Percentiles rank a stretch among this genome's conserved stretches.
These are phyloP conservation scores for Cynanchum wilfordii DNA, from an alignment of 257 asterid genomes.

Conservation along the genomic window DNA sequence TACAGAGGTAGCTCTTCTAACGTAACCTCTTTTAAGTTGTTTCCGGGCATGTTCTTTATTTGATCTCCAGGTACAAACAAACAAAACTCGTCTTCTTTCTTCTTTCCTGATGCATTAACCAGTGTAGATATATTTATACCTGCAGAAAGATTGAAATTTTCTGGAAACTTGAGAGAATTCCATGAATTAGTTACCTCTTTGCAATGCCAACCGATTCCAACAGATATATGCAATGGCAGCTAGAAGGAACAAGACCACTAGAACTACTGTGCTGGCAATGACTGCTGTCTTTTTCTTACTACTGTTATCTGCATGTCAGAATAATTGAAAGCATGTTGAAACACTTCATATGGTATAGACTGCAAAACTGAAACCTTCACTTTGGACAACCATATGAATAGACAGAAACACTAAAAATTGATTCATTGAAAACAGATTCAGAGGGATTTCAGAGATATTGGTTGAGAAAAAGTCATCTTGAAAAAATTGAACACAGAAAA, in stretches of 20 bases:
- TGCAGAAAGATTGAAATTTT: too few relatives aligned
- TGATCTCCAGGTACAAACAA: constrained; percentile 2
- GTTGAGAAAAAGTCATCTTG: too few relatives aligned
- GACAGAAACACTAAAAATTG: too few relatives aligned
- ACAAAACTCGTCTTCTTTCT: background rate
- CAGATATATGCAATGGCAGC: background rate
- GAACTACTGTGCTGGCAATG: background rate
- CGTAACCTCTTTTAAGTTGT: background rate
- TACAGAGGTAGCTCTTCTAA: constrained; percentile 15
- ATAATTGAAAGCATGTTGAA: too few relatives aligned
- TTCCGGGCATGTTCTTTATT: background rate
- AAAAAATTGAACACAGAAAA: too few relatives aligned
- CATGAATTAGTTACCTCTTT: constrained; percentile 33
- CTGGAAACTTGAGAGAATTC: background rate
- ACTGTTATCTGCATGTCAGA: too few relatives aligned
- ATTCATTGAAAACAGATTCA: background rate
- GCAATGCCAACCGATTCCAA: constrained; percentile 13
- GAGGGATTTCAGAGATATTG: background rate
- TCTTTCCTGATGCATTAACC: background rate
- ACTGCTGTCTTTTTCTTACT: background rate
- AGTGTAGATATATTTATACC: background rate
- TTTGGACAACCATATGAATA: too few relatives aligned
- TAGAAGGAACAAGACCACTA: background rate
- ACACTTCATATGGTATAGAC: too few relatives aligned
- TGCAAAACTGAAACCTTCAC: too few relatives aligned